Conservation (phyloP, 441 rosid genomes). For the Gossypium aridum region DNA sequence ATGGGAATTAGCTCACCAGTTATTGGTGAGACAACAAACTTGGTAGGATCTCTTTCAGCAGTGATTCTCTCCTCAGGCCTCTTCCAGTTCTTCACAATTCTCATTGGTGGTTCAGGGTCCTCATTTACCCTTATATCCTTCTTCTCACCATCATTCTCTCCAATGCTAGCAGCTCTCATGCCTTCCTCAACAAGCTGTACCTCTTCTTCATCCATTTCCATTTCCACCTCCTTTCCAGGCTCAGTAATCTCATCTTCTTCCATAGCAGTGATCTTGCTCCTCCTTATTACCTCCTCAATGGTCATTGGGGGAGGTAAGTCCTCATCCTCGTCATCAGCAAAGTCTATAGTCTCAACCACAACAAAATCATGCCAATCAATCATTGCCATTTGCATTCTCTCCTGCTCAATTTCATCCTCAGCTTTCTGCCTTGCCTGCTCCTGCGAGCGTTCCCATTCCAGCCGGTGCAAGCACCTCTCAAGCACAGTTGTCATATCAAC, state of each 20-base stretch:
- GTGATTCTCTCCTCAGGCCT: conserved; percentile 95
- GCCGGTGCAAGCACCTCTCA: conserved; percentile 81
- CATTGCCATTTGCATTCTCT: conserved; percentile 92
- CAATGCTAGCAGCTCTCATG: conserved; percentile 72
- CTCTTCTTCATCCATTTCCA: conserved; percentile 99
- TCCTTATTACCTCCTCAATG: conserved; percentile 82
- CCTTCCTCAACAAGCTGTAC: conserved; percentile 95
- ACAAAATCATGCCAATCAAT: conserved; percentile 99
- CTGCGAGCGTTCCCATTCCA: conserved; percentile 93
- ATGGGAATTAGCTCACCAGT: conserved; percentile 92
- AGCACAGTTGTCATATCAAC: conserved; percentile 80
- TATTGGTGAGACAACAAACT: conserved; percentile 84
- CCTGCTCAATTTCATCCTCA: conserved; percentile 95
- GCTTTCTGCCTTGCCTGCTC: conserved; percentile 94
- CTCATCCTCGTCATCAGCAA: conserved; percentile 94
- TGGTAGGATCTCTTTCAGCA: conserved; percentile 82
- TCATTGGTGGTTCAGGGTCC: conserved; percentile 85
- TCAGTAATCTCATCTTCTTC: conserved; percentile 77
- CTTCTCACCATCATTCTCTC: conserved; percentile 44
- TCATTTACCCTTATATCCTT: conserved; percentile 35
- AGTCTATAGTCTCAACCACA: conserved; percentile 83
- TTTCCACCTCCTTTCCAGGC: conserved; percentile 89
- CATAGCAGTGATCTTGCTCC: conserved; percentile 69
- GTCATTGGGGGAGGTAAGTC: conserved; percentile 91
- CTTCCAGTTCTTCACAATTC: conserved; percentile 96